These are phyloP conservation scores for Aspergillus pseudoviridinutans DNA, from an alignment of 2,329 filamentous ascomycete species.

Conservation along the genomic window DNA sequence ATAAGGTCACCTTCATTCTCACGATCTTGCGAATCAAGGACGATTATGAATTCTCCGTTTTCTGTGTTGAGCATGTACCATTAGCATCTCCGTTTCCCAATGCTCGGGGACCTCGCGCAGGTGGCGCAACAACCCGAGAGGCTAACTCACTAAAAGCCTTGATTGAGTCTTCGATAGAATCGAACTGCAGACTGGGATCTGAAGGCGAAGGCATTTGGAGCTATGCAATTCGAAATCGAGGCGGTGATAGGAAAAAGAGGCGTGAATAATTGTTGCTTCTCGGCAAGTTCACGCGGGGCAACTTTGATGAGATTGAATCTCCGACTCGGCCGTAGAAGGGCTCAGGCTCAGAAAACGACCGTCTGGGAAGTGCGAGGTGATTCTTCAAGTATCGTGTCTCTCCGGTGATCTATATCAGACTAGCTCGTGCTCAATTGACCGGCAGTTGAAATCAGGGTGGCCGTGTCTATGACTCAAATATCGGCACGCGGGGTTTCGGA, in stretches of 20 bases:
- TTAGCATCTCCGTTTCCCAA: slow-evolving; percentile 3
- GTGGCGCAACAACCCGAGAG: background rate
- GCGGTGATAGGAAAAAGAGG: background rate
- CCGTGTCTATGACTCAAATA: background rate
- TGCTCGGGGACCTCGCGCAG: background rate
- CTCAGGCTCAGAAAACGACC: background rate
- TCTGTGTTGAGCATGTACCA: slow-evolving; percentile 40
- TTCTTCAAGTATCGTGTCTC: background rate
- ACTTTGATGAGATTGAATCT: background rate
- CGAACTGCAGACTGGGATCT: slow-evolving; percentile 33
- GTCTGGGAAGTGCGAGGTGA: too few relatives aligned
- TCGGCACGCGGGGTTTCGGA: background rate
- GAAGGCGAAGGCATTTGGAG: slow-evolving; percentile 32
- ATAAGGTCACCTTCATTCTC: slow-evolving; percentile 99
- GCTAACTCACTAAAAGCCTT: slow-evolving; percentile 37
- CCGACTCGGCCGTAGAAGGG: background rate
- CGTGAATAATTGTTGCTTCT: slow-evolving; percentile 18
- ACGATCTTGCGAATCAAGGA: slow-evolving; percentile 85
- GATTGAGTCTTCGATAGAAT: slow-evolving; percentile 41
- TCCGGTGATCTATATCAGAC: background rate
- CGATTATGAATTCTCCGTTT: slow-evolving; percentile 88
- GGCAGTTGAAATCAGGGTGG: background rate
- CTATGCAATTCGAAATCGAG: background rate
- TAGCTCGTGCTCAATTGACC: background rate
- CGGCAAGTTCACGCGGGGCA: slow-evolving; percentile 16